Evolutionary conservation across 176 grass and related monocot genomes (phyloP), one percentile per base, ranked within the genome.

Genomic region (Oryza coarctata): DNA sequence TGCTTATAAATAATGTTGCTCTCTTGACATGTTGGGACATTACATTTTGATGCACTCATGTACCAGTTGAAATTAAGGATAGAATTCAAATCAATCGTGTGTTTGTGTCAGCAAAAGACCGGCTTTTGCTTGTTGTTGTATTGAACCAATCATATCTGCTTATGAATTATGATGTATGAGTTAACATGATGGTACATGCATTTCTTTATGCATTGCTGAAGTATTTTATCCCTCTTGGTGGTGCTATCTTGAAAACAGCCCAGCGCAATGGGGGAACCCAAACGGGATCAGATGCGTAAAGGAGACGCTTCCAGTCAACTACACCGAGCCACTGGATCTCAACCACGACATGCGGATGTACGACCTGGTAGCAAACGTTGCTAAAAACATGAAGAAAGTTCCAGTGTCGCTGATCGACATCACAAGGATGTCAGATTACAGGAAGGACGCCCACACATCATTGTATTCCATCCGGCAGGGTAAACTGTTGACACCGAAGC

Each of bases 371-470:
- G 77, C 63, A 9, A 87, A 70, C 3, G 58, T 50, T 73, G 85
- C 82, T 13, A 63, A 65, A 6, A 91, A 87, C 52, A 93, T 88
- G 87, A 63, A 84, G 57, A 86, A 72, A 12, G 87, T 93, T 61
- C 89, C 96, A 0, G 81, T 93, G 0, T 67, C 79, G 2, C 63
- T 95, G 79, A 83, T 99, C 39, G 89, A 99, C 85, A 93, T 99
- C 80, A 99, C 96, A 0, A 88, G 61, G 68, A 88, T 99, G 93
- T 99, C 96, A 11, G 87, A 91, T 68, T 92, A 87, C 79, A 77
- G 96, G 84, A 98, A 98, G 88, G 96, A 95, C 5, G 96, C 93
- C 12, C 96, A 99, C 85, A 93, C 96, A 6, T 83, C 73, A 0
- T 17, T 99, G 14, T 90, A 95, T 47, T 35, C 96, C 14, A 14